phyloP scores from a whole-genome alignment of 805 yeast genomes.

The Teunomyces barrocoloradensis region DNA sequence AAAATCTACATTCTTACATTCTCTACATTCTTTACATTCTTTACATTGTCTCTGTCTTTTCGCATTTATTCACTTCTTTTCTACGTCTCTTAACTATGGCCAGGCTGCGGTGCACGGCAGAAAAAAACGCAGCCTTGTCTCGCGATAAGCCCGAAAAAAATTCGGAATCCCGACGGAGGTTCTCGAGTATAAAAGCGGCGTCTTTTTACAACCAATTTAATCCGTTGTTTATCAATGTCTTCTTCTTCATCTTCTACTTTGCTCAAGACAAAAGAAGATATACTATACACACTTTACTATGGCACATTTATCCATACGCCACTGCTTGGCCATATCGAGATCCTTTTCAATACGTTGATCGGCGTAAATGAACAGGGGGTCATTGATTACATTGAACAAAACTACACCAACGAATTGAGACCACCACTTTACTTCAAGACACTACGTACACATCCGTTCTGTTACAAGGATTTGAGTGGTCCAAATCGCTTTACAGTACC shows the following conservation, averaged over 20 bases:
- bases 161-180: conserved; percentile 1
- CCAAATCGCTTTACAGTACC: conserved; percentile 60
- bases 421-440: conserved; percentile 18
- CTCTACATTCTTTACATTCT: no score
- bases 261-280: conserved; percentile 5
- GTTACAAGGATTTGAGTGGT: conserved; percentile 28
- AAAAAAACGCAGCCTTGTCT: no score
- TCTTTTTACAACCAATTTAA: no score
- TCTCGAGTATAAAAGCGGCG: no score
- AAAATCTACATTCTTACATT: no score
- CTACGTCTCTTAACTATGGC: no score
- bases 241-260: background rate
- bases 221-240: no score
- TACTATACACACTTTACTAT: conserved; percentile 47
- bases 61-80: no score
- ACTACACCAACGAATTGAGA: conserved; percentile 12
- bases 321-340: conserved; percentile 51
- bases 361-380: conserved; percentile 62
- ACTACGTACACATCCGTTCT: conserved; percentile 2
- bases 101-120: no score
- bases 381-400: conserved; percentile 39
- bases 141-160: no score
- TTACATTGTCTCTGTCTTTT: no score
- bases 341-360: conserved; percentile 52
- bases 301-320: conserved; percentile 82